Evolutionary conservation across 2,329 filamentous ascomycete genomes (phyloP).

Genomic region (Cytospora paraplurivora): DNA sequence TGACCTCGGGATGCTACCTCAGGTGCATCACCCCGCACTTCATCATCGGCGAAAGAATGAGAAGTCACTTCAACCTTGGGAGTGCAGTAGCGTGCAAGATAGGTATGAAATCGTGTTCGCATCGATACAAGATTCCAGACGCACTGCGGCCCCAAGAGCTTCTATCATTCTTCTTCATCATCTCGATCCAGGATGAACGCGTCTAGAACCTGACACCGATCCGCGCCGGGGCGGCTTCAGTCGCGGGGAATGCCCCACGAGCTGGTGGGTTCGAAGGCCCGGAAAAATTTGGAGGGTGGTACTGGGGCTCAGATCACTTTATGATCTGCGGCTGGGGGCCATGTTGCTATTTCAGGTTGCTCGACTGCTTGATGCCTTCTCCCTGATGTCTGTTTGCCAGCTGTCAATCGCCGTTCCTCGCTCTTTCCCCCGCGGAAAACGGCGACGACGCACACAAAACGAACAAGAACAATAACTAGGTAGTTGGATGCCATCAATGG

Average conservation of each 20-base stretch:
- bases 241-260: neutral
- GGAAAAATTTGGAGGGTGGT: neutral
- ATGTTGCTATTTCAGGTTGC: neutral
- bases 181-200: no score
- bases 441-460: no score
- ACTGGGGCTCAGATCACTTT: neutral
- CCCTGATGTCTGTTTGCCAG: neutral
- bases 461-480: no score
- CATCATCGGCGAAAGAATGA: neutral
- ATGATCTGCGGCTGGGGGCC: neutral
- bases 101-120: no score
- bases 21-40: neutral
- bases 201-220: neutral
- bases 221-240: neutral
- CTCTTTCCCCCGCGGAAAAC: no score
- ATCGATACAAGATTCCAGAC: no score
- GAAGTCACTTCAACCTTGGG: neutral
- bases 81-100: neutral
- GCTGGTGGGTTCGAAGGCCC: neutral
- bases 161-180: no score
- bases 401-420: neutral
- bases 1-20: neutral
- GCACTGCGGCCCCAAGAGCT: no score
- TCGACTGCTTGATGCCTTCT: neutral
- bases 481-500: no score